Conservation (phyloP, 768 basidiomycete genomes). For the Boletus pseudopeckii region DNA sequence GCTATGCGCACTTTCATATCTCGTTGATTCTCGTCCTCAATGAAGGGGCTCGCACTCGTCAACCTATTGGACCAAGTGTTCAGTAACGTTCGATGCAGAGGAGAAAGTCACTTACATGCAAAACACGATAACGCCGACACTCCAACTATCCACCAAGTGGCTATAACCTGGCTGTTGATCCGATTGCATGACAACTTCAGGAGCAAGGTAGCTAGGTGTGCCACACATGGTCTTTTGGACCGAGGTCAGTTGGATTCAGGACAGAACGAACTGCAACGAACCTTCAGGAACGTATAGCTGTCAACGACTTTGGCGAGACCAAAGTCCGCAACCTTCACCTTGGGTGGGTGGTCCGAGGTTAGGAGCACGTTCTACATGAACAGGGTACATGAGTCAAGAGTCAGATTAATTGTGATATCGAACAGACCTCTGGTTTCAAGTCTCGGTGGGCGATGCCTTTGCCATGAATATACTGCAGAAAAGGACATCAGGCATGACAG, state of each 20-base stretch:
- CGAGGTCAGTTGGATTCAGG: neutral
- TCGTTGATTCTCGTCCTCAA: conserved; percentile 62
- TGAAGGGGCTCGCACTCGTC: conserved; percentile 74
- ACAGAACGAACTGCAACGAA: conserved; percentile 31
- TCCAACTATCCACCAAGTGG: conserved; percentile 93
- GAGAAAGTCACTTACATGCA: conserved; percentile 61
- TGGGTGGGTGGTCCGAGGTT: conserved; percentile 64
- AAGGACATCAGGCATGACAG: conserved; percentile 1
- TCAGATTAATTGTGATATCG: neutral
- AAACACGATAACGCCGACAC: conserved; percentile 91
- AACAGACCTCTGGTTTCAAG: conserved; percentile 75
- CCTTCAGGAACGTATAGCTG: conserved; percentile 70
- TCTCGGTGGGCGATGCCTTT: conserved; percentile 89
- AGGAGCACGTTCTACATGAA: conserved; percentile 69
- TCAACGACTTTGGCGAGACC: conserved; percentile 93
- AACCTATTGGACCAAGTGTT: conserved; percentile 47
- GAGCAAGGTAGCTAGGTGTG: conserved; percentile 91
- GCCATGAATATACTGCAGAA: conserved; percentile 57
- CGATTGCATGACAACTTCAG: conserved; percentile 76
- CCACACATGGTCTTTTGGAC: conserved; percentile 83
- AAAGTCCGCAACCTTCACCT: conserved; percentile 92
- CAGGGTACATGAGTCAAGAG: conserved; percentile 1
- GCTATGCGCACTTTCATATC: conserved; percentile 62
- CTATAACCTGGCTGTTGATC: conserved; percentile 69
- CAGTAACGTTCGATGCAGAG: neutral